Conservation (phyloP, 2,329 filamentous ascomycete species). For the Calonectria leucothoes region DNA sequence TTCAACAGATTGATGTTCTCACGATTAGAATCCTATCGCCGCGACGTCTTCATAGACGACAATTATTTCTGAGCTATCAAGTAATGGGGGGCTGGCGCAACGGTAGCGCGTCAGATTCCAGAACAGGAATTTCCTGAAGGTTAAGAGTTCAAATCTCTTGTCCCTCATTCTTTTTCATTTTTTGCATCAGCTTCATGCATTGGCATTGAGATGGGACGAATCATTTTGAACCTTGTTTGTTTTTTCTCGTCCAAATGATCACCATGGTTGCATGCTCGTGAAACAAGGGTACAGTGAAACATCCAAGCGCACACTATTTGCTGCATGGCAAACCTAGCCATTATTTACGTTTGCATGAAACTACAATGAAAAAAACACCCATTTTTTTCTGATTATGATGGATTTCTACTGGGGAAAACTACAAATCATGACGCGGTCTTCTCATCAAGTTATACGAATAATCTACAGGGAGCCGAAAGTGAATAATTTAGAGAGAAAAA, state of each 20-base stretch:
- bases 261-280: neutral
- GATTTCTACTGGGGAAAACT: neutral
- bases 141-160: constrained; percentile 14
- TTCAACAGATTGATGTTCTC: neutral
- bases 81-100: constrained; percentile 9
- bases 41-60: neutral
- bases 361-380: no score
- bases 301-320: neutral
- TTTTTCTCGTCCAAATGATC: neutral
- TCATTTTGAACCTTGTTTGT: neutral
- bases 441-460: neutral
- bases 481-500: neutral
- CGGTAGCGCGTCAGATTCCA: constrained; percentile 13
- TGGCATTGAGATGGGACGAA: neutral
- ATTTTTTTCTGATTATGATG: neutral
- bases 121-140: constrained; percentile 11
- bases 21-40: neutral
- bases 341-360: neutral
- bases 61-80: neutral
- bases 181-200: neutral
- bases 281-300: neutral
- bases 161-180: neutral
- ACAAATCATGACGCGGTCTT: neutral
- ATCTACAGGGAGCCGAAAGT: neutral
- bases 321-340: neutral